These are phyloP conservation scores for Terfezia claveryi DNA, from an alignment of 495 filamentous ascomycete genomes.

Conservation along the genomic window DNA sequence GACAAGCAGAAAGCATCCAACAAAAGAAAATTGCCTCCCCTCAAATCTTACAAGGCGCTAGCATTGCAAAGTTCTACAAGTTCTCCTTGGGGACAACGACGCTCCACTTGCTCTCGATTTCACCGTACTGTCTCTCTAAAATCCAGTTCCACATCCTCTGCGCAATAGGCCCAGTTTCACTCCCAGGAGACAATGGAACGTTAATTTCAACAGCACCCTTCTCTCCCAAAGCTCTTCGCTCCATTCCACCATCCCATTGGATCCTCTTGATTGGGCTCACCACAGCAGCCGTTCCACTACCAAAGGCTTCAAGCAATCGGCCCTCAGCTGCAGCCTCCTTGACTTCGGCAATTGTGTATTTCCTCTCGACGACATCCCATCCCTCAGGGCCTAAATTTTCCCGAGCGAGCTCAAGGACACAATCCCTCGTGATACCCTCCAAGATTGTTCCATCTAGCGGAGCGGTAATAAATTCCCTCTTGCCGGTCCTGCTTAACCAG, in stretches of 20 bases:
- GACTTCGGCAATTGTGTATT: constrained; percentile 70
- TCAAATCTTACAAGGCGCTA: too few species aligned
- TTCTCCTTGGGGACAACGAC: neutral
- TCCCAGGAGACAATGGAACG: constrained; percentile 28
- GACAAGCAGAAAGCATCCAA: too few species aligned
- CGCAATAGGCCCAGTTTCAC: constrained; percentile 75
- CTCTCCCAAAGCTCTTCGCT: constrained; percentile 26
- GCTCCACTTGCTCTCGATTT: constrained; percentile 74
- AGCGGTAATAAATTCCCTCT: constrained; percentile 76
- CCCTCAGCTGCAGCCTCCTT: constrained; percentile 63
- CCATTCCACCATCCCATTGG: constrained; percentile 60
- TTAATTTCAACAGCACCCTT: constrained; percentile 7
- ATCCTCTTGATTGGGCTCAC: constrained; percentile 68
- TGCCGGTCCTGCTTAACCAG: constrained; percentile 55
- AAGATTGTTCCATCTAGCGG: constrained; percentile 95
- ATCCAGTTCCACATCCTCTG: constrained; percentile 87
- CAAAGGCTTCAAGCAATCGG: constrained; percentile 75
- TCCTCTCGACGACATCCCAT: constrained; percentile 71
- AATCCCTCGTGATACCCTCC: constrained; percentile 81
- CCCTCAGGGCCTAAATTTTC: constrained; percentile 68
- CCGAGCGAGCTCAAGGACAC: constrained; percentile 56
- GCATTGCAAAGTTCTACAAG: neutral
- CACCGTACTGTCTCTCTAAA: constrained; percentile 80
- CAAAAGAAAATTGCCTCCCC: too few species aligned
- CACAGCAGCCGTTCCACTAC: constrained; percentile 71